Evolutionary conservation across 1,284 basidiomycete genomes (phyloP).

Genomic region (Stygiomarasmius scandens): DNA sequence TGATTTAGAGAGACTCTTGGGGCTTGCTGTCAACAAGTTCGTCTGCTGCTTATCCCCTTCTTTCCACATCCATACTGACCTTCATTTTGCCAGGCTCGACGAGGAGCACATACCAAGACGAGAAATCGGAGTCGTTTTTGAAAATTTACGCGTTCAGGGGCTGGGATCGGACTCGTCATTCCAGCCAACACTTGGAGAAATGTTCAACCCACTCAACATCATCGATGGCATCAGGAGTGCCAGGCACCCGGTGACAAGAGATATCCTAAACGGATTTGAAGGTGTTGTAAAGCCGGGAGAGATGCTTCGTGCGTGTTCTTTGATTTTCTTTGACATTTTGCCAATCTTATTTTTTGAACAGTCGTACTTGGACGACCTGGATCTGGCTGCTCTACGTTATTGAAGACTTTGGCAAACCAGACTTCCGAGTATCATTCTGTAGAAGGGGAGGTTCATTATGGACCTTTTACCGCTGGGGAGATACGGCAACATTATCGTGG

Average conservation of each 20-base stretch:
- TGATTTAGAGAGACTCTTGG: not conserved
- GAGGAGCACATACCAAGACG: conserved; percentile 45
- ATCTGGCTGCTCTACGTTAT: conserved; percentile 59
- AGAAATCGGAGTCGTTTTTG: conserved; percentile 52
- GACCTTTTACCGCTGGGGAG: conserved; percentile 55
- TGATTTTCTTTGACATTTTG: not conserved
- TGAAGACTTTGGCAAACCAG: conserved; percentile 62
- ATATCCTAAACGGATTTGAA: conserved; percentile 51
- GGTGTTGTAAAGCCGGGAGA: conserved; percentile 57
- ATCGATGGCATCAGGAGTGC: conserved; percentile 32
- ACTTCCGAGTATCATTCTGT: conserved; percentile 55
- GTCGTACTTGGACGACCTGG: conserved; percentile 64
- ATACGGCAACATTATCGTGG: conserved; percentile 56
- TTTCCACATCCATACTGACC: not conserved
- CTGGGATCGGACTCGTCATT: conserved; percentile 44
- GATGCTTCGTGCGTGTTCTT: conserved; percentile 46
- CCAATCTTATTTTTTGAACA: conserved; percentile 20
- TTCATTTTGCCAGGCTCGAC: conserved; percentile 37
- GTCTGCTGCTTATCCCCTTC: not conserved
- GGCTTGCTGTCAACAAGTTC: not conserved
- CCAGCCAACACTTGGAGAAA: conserved; percentile 46
- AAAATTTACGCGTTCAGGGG: conserved; percentile 51
- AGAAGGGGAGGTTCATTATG: conserved; percentile 63
- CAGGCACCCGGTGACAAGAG: conserved; percentile 43
- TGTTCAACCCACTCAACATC: conserved; percentile 41